Evolutionary conservation across 1,284 basidiomycete species (phyloP).

Genomic region (Rugosomyces carneus): DNA sequence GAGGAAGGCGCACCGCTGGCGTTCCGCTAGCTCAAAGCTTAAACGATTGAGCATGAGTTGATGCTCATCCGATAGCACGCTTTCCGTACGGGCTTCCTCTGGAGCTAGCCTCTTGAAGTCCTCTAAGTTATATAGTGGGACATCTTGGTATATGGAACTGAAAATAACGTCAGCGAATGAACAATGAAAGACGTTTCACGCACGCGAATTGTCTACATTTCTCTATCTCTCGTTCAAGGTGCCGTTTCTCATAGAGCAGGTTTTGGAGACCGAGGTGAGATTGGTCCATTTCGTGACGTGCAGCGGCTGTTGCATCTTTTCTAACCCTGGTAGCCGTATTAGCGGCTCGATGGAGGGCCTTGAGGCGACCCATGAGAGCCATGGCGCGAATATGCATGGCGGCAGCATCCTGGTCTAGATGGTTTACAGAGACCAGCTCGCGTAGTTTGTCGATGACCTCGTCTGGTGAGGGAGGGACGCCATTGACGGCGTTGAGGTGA

Average conservation of each 20-base stretch:
- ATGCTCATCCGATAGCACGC: constrained; percentile 60
- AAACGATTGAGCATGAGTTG: constrained; percentile 78
- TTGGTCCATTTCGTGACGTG: constrained; percentile 77
- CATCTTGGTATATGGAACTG: constrained; percentile 79
- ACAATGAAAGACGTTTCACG: constrained; percentile 25
- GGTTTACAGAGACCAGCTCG: constrained; percentile 47
- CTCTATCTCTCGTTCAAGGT: constrained; percentile 80
- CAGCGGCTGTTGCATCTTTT: constrained; percentile 69
- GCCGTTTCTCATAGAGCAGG: constrained; percentile 75
- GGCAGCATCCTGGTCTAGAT: constrained; percentile 42
- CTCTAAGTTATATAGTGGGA: constrained; percentile 60
- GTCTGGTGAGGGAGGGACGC: constrained; percentile 32
- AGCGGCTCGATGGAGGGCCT: constrained; percentile 65
- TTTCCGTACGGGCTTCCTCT: constrained; percentile 53
- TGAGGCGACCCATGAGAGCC: constrained; percentile 69
- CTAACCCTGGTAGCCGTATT: constrained; percentile 61
- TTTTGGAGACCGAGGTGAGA: constrained; percentile 77
- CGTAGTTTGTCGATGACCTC: constrained; percentile 54
- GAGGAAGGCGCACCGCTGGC: constrained; percentile 54
- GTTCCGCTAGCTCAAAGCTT: constrained; percentile 75
- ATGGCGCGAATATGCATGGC: constrained; percentile 57
- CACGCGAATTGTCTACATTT: constrained; percentile 84
- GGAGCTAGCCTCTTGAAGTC: constrained; percentile 64
- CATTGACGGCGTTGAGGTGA: constrained; percentile 5
- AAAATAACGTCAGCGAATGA: constrained; percentile 5